phyloP scores from a whole-genome alignment of 306 rosid species.

The Castanospermum australe region DNA sequence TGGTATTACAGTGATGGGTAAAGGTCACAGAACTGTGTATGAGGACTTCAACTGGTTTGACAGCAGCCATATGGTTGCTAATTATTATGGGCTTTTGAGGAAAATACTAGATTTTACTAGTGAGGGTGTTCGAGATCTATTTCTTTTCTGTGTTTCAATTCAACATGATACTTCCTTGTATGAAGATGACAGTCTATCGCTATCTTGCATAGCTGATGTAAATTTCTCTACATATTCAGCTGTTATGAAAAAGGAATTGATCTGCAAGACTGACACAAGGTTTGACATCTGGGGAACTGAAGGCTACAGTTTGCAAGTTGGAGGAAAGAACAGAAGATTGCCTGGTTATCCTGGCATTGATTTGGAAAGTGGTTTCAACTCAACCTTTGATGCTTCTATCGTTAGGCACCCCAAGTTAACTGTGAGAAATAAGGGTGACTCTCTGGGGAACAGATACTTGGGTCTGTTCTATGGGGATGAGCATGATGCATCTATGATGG shows the following conservation, averaged over 20 bases:
- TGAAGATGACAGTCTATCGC: slow-evolving; percentile 73
- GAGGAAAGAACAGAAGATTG: slow-evolving; percentile 86
- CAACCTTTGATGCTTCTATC: slow-evolving; percentile 38
- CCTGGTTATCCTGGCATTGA: slow-evolving; percentile 76
- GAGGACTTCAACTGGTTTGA: slow-evolving; percentile 98
- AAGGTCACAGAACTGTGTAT: slow-evolving; percentile 82
- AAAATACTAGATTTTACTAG: slow-evolving; percentile 84
- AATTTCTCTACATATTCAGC: slow-evolving; percentile 85
- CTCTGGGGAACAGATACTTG: slow-evolving; percentile 61
- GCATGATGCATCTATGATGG: slow-evolving; percentile 74
- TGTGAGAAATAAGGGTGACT: slow-evolving; percentile 38
- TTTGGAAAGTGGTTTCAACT: slow-evolving; percentile 63
- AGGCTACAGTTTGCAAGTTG: slow-evolving; percentile 70
- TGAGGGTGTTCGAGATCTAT: slow-evolving; percentile 60
- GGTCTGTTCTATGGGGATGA: slow-evolving; percentile 79
- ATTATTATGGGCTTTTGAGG: slow-evolving; percentile 81
- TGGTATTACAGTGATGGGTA: slow-evolving; percentile 61
- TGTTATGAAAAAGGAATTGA: slow-evolving; percentile 72
- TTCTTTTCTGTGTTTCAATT: slow-evolving; percentile 72
- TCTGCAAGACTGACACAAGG: slow-evolving; percentile 70
- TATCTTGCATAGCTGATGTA: slow-evolving; percentile 85
- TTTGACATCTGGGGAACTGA: slow-evolving; percentile 90
- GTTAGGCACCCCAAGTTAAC: slow-evolving; percentile 27
- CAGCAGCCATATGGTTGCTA: slow-evolving; percentile 96
- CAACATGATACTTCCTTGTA: slow-evolving; percentile 52